Evolutionary conservation across 2,329 filamentous ascomycete genomes (phyloP).

Genomic region (Ilyonectria robusta): DNA sequence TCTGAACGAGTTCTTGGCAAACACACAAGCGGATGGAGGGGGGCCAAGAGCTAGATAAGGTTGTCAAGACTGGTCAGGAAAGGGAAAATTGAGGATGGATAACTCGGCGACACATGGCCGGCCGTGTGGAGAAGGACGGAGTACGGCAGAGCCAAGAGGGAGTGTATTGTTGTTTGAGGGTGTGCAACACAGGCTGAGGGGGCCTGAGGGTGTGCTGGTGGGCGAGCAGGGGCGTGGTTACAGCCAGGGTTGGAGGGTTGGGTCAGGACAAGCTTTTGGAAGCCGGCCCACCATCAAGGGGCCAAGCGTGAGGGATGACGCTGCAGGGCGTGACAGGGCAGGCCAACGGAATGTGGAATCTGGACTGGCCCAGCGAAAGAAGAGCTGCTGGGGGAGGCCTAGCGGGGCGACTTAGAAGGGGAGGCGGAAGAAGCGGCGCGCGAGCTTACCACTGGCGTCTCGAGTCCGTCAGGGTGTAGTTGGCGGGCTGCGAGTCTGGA

Average conservation of each 20-base stretch:
- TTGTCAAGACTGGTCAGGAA: conserved; percentile 46
- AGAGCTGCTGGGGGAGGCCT: too few relatives aligned
- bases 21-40: conserved; percentile 40
- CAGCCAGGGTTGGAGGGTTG: conserved; percentile 41
- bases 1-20: conserved; percentile 43
- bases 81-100: conserved; percentile 46
- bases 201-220: not conserved
- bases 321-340: conserved; percentile 35
- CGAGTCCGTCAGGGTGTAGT: conserved; percentile 21
- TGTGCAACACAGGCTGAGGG: conserved; percentile 8
- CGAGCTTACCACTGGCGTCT: conserved; percentile 37
- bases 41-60: conserved; percentile 48
- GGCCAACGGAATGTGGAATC: conserved; percentile 30
- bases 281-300: conserved; percentile 44
- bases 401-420: not conserved
- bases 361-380: too few relatives aligned
- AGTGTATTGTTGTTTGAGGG: conserved; percentile 35
- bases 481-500: conserved; percentile 38
- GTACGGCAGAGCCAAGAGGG: conserved; percentile 47
- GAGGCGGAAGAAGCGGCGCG: conserved; percentile 8
- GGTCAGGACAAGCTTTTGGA: conserved; percentile 52
- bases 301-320: conserved; percentile 40
- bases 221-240: conserved; percentile 18
- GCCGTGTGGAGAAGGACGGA: conserved; percentile 49
- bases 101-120: conserved; percentile 53